Evolutionary conservation across 768 basidiomycete genomes (phyloP).

Genomic region (Russula dissimulans): DNA sequence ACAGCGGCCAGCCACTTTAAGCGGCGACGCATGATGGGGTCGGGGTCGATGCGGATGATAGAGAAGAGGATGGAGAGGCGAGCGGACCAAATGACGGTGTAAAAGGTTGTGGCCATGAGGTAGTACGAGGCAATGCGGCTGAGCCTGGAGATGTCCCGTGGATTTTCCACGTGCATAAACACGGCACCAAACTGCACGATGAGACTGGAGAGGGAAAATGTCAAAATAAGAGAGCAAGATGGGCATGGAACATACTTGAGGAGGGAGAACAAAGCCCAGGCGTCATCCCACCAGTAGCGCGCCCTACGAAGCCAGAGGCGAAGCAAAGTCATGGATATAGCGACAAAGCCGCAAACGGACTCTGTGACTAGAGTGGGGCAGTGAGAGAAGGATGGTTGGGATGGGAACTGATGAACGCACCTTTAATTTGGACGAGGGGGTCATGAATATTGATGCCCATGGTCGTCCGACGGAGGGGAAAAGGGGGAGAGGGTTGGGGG

Average conservation of each 20-base stretch:
- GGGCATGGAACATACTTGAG: conserved; percentile 10
- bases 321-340: conserved; percentile 20
- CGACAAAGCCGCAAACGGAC: conserved; percentile 21
- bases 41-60: conserved; percentile 43
- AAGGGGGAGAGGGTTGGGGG: background rate
- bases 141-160: conserved; percentile 15
- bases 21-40: conserved; percentile 16
- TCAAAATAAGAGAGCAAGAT: background rate
- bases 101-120: conserved; percentile 24
- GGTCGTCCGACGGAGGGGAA: background rate
- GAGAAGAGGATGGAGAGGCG: conserved; percentile 47
- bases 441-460: conserved; percentile 18
- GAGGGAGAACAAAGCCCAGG: conserved; percentile 22
- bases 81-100: conserved; percentile 26
- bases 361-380: conserved; percentile 19
- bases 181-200: conserved; percentile 22
- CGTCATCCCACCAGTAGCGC: conserved; percentile 25
- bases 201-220: conserved; percentile 1
- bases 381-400: background rate
- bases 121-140: conserved; percentile 24
- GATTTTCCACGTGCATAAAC: conserved; percentile 23
- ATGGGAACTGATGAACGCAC: background rate
- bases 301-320: conserved; percentile 22
- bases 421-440: conserved; percentile 17
- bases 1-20: conserved; percentile 18